Evolutionary conservation across 805 yeast species (phyloP).

Genomic region (Teunomyces barrocoloradensis): DNA sequence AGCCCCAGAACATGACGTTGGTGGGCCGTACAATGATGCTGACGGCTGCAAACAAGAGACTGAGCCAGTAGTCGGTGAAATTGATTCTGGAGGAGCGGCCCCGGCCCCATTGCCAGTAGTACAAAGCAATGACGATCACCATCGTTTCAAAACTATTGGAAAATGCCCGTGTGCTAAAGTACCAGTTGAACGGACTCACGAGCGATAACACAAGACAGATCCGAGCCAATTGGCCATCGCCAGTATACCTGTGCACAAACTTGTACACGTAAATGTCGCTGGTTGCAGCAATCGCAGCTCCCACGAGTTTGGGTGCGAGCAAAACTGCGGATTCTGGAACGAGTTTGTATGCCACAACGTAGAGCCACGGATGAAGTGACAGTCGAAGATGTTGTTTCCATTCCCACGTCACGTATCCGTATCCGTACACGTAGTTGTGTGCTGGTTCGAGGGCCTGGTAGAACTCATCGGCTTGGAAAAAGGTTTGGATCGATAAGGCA

Average conservation of each 20-base stretch:
- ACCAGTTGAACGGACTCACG: constrained; percentile 78
- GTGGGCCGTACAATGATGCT: constrained; percentile 83
- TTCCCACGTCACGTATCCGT: constrained; percentile 92
- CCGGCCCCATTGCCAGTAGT: constrained; percentile 64
- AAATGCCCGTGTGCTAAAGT: constrained; percentile 75
- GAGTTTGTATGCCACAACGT: constrained; percentile 41
- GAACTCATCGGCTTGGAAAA: constrained; percentile 94
- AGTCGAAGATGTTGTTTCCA: constrained; percentile 79
- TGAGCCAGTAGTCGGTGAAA: constrained; percentile 20
- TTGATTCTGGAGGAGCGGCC: constrained; percentile 8
- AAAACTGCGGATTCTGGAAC: constrained; percentile 26
- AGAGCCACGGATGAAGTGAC: constrained; percentile 74
- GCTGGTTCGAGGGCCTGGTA: constrained; percentile 95
- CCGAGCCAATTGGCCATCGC: constrained; percentile 33
- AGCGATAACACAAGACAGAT: constrained; percentile 51
- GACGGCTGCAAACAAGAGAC: constrained; percentile 49
- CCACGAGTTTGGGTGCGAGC: constrained; percentile 61
- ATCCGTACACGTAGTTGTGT: constrained; percentile 66
- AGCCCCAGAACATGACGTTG: constrained; percentile 72
- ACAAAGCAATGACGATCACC: constrained; percentile 63
- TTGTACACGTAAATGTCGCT: constrained; percentile 64
- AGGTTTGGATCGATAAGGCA: constrained; percentile 64
- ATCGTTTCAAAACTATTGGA: constrained; percentile 79
- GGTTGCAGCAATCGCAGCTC: constrained; percentile 65
- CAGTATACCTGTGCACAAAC: constrained; percentile 41